Evolutionary conservation across 1,284 basidiomycete species (phyloP), one percentile per base, ranked within the genome.

Genomic region (Flammula alnicola): DNA sequence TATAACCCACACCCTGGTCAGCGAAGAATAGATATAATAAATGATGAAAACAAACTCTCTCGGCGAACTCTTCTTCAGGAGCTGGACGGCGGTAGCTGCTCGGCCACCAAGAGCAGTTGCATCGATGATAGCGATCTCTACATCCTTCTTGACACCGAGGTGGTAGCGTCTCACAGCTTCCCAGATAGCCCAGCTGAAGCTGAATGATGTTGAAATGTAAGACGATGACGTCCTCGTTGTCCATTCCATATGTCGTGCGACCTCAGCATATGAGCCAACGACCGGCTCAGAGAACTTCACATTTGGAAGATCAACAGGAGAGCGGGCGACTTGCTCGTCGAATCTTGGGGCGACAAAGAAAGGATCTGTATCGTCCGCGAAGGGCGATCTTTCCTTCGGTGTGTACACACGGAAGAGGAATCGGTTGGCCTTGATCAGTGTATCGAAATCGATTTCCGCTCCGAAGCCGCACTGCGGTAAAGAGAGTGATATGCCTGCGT

Each of bases 361-460:
- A 4, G 81, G 76, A 62, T 86, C 79, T 11, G 71, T 67, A 51
- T 74, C 69, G 60, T 82, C 79, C 57, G 74, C 69, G 57, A 75
- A 74, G 19, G 79, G 77, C 1, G 80, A 75, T 30, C 71, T 72
- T 45, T 77, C 71, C 60, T 81, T 87, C 22, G 88, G 88, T 20
- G 87, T 88, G 63, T 90, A 82, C 10, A 90, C 81, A 31, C 88
- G 85, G 71, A 86, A 90, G 58, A 90, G 76, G 67, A 88, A 89
- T 27, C 76, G 82, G 62, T 89, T 89, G 49, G 77, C 72, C 48
- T 77, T 69, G 55, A 84, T 66, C 27, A 90, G 78, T 36, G 68
- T 71, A 48, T 80, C 76, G 64, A 89, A 90, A 38, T 79, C 73
- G 62, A 78, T 71, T 54, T 84, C 80, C 35, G 78, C 62, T 32